Percentiles rank a stretch among this genome's conserved stretches.
Evolutionary conservation across 73 alveolate genomes (phyloP).

Genomic region (Paramecium octaurelia): DNA sequence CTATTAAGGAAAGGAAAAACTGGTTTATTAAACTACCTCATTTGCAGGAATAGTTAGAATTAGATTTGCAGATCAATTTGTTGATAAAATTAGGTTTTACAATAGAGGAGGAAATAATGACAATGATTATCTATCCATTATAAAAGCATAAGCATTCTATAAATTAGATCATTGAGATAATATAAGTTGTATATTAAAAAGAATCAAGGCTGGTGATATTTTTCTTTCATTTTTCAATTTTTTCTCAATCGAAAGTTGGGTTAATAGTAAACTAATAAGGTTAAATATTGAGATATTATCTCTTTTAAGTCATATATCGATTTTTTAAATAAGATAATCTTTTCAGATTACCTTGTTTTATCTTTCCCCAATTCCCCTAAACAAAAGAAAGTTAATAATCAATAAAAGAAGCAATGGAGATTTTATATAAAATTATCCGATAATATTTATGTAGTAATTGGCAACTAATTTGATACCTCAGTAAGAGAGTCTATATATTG

Average conservation of each 20-base stretch:
- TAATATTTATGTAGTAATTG: too few relatives aligned
- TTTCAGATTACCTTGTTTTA: too few relatives aligned
- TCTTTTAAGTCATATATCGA: not conserved
- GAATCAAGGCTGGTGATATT: too few relatives aligned
- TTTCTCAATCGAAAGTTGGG: not conserved
- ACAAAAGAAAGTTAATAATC: too few relatives aligned
- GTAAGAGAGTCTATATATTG: too few relatives aligned
- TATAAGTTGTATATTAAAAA: too few relatives aligned
- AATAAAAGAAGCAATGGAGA: too few relatives aligned
- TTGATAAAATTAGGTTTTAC: not conserved
- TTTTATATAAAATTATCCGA: too few relatives aligned
- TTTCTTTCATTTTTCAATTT: not conserved
- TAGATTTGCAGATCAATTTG: not conserved
- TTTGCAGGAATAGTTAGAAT: not conserved
- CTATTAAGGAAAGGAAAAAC: not conserved
- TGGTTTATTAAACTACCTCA: not conserved
- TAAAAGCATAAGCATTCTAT: not conserved
- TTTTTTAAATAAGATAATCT: too few relatives aligned
- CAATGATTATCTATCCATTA: not conserved
- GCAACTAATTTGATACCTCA: too few relatives aligned
- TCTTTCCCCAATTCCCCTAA: too few relatives aligned
- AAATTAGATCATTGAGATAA: not conserved
- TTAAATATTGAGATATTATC: not conserved
- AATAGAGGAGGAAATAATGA: not conserved
- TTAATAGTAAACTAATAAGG: not conserved